Evolutionary conservation across 1,139 yeast species (phyloP).

Genomic region (Pichia inconspicua): DNA sequence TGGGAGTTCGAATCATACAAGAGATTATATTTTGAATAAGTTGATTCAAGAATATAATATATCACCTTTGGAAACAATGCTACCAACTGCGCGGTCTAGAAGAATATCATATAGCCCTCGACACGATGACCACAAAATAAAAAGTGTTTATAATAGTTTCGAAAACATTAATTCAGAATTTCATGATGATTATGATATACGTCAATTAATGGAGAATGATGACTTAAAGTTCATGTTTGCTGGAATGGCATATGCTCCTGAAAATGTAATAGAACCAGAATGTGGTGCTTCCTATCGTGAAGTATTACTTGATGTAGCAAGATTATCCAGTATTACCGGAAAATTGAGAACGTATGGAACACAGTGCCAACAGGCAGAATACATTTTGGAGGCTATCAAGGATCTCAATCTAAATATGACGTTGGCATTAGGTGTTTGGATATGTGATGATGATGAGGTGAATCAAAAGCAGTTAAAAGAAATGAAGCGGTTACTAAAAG

Average conservation of each 20-base stretch:
- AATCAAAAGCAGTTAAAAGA: conserved; percentile 37
- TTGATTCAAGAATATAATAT: neutral
- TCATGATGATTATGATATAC: conserved; percentile 28
- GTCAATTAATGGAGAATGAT: conserved; percentile 29
- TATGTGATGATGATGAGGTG: conserved; percentile 36
- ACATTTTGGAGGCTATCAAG: conserved; percentile 46
- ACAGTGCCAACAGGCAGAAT: conserved; percentile 52
- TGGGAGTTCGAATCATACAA: conserved; percentile 1
- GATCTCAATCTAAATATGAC: conserved; percentile 47
- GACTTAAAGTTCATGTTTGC: conserved; percentile 36
- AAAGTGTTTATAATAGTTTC: conserved; percentile 5
- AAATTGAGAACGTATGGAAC: conserved; percentile 54
- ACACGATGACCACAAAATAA: conserved; percentile 4
- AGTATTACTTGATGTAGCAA: conserved; percentile 46
- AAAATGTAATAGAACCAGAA: conserved; percentile 39
- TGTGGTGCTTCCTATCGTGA: conserved; percentile 47
- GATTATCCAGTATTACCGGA: conserved; percentile 50
- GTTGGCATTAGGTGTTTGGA: conserved; percentile 59
- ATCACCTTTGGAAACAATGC: neutral
- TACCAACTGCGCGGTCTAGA: neutral
- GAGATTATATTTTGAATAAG: neutral
- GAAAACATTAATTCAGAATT: conserved; percentile 29
- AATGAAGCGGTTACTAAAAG: conserved; percentile 36
- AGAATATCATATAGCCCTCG: conserved; percentile 2
- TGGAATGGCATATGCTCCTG: conserved; percentile 58